Evolutionary conservation across 768 basidiomycete species (phyloP).

Genomic region (Nidularia pulvinata): DNA sequence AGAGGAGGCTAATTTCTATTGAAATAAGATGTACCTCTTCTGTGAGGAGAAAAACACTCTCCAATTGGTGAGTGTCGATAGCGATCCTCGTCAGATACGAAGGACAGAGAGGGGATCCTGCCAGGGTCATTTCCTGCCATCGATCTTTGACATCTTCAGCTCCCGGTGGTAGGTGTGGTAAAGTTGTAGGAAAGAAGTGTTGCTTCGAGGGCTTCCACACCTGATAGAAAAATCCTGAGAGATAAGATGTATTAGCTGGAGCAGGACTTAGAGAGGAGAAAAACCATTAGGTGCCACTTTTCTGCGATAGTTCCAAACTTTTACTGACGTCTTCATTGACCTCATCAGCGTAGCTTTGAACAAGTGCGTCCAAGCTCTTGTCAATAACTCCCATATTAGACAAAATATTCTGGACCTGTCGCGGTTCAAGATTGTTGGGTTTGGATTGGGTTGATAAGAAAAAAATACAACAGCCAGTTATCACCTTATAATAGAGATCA

Average conservation of each 20-base stretch:
- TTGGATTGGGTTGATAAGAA: not conserved
- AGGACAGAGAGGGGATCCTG: constrained; percentile 2
- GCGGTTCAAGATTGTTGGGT: not conserved
- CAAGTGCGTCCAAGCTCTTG: constrained; percentile 4
- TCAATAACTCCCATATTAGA: constrained; percentile 6
- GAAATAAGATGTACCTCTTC: constrained; percentile 11
- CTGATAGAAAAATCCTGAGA: constrained; percentile 11
- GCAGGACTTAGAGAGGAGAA: not conserved
- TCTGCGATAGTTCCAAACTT: constrained; percentile 6
- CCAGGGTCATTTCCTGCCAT: constrained; percentile 12
- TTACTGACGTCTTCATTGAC: constrained; percentile 8
- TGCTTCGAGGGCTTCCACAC: constrained; percentile 16
- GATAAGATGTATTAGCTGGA: not conserved
- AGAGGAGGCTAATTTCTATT: not conserved
- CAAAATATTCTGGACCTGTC: constrained; percentile 12
- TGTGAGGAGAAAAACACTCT: constrained; percentile 17
- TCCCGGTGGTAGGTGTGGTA: constrained; percentile 14
- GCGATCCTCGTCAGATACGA: constrained; percentile 17
- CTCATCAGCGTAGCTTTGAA: constrained; percentile 4
- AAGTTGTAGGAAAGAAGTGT: constrained; percentile 14
- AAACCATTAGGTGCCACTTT: constrained; percentile 2
- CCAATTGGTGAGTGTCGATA: constrained; percentile 24
- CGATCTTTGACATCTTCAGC: constrained; percentile 12
- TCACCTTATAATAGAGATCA: constrained; percentile 12
- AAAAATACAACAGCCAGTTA: not conserved